phyloP scores from a whole-genome alignment of 495 filamentous ascomycete species.

The Penicillium robsamsonii region DNA sequence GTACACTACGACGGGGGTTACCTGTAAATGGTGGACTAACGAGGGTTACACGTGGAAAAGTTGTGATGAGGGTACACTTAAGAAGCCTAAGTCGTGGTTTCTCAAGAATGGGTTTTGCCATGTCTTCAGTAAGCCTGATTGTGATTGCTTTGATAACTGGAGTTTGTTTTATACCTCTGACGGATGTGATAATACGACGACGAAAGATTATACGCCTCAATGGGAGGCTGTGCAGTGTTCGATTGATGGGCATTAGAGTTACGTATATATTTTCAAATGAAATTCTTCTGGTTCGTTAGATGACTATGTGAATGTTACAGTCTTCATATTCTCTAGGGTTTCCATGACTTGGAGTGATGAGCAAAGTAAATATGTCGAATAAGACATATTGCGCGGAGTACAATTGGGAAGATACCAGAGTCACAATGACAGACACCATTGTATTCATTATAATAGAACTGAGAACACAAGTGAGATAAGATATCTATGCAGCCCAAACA shows the following conservation, averaged over 20 bases:
- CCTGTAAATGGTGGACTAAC: background rate
- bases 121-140: background rate
- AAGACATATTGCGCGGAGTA: background rate
- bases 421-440: constrained; percentile 24
- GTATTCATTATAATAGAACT: constrained; percentile 30
- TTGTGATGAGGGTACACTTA: background rate
- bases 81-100: background rate
- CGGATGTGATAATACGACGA: background rate
- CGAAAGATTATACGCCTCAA: background rate
- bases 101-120: background rate
- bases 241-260: background rate
- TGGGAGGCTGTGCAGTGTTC: background rate
- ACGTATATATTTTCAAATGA: background rate
- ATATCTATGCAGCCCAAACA: constrained; percentile 76
- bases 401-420: background rate
- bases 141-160: background rate
- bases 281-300: background rate
- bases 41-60: background rate
- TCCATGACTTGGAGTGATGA: background rate
- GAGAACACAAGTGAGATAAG: constrained; percentile 12
- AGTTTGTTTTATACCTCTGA: background rate
- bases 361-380: background rate
- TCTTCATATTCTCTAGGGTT: background rate
- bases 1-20: background rate
- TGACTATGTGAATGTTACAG: background rate